Evolutionary conservation across 106 monocot genomes (phyloP).

Genomic region (Acorus gramineus): DNA sequence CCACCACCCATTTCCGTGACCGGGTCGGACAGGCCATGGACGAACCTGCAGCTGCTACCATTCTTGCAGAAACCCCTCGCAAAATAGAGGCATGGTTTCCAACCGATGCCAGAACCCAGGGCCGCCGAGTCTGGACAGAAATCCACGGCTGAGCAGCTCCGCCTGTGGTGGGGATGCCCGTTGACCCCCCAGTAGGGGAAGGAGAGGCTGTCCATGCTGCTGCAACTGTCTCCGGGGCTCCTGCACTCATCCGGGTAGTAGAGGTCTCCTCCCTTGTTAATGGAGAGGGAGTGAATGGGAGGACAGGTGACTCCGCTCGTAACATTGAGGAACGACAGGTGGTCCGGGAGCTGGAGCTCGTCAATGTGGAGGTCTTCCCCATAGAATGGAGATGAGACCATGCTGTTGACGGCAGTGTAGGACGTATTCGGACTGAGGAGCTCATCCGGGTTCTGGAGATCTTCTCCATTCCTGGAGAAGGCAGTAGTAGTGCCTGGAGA

Average conservation of each 20-base stretch:
- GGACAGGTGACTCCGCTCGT: neutral
- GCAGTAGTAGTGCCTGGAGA: conserved; percentile 2
- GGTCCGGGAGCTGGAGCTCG: conserved; percentile 60
- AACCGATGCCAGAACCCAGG: conserved; percentile 32
- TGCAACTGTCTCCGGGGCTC: conserved; percentile 9
- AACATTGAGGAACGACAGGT: conserved; percentile 67
- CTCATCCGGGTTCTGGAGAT: conserved; percentile 18
- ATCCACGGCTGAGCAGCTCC: conserved; percentile 47
- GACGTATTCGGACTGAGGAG: conserved; percentile 16
- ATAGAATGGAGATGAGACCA: conserved; percentile 14
- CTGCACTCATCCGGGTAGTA: conserved; percentile 34
- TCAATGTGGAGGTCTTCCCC: conserved; percentile 35
- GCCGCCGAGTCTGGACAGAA: conserved; percentile 39
- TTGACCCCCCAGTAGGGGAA: conserved; percentile 28
- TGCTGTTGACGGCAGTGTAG: neutral
- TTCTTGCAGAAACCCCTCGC: conserved; percentile 91
- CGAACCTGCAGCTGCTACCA: conserved; percentile 66
- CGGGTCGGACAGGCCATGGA: conserved; percentile 52
- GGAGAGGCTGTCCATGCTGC: conserved; percentile 18
- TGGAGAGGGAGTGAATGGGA: conserved; percentile 6
- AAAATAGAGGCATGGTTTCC: conserved; percentile 82
- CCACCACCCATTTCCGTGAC: neutral
- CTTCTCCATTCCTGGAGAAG: conserved; percentile 36
- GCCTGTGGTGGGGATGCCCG: conserved; percentile 15
- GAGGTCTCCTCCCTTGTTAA: conserved; percentile 10